phyloP scores from a whole-genome alignment of 2,329 filamentous ascomycete species.

The Zymoseptoria pseudotritici region DNA sequence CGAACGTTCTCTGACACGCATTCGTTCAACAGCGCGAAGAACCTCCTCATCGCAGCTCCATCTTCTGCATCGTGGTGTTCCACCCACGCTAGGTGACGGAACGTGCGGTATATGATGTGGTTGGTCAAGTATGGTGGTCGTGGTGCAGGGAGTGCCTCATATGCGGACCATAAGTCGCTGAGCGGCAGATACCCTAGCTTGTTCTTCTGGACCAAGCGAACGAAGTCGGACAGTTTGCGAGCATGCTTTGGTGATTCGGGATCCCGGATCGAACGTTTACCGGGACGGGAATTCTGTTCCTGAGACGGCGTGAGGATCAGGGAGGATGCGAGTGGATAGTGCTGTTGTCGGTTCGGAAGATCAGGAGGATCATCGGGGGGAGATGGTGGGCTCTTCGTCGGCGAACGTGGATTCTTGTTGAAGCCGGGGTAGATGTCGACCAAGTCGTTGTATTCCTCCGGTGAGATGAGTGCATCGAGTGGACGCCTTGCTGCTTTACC shows the following conservation, averaged over 20 bases:
- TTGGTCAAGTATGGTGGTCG: conserved; percentile 46
- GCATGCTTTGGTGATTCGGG: conserved; percentile 21
- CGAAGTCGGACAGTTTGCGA: conserved; percentile 7
- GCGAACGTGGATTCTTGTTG: neutral
- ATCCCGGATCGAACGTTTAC: conserved; percentile 10
- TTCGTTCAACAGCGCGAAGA: conserved; percentile 76
- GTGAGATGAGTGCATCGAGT: conserved; percentile 26
- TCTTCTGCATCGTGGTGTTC: conserved; percentile 44
- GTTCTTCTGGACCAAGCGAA: conserved; percentile 9
- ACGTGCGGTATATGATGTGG: conserved; percentile 52
- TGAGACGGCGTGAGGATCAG: conserved; percentile 19
- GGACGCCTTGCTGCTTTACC: neutral
- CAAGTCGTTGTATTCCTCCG: conserved; percentile 40
- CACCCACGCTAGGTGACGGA: conserved; percentile 61
- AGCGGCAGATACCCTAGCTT: conserved; percentile 14
- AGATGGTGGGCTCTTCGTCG: conserved; percentile 1
- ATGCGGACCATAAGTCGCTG: conserved; percentile 43
- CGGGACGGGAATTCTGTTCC: neutral
- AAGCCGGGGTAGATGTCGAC: conserved; percentile 39
- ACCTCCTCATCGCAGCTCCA: conserved; percentile 62
- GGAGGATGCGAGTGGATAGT: conserved; percentile 23
- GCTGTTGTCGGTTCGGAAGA: neutral
- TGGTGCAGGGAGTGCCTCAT: conserved; percentile 46
- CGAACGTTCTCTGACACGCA: conserved; percentile 57
- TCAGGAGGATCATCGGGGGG: conserved; percentile 1